These are phyloP conservation scores for Calonectria honghensis DNA, from an alignment of 2,329 filamentous ascomycete genomes.

Conservation along the genomic window DNA sequence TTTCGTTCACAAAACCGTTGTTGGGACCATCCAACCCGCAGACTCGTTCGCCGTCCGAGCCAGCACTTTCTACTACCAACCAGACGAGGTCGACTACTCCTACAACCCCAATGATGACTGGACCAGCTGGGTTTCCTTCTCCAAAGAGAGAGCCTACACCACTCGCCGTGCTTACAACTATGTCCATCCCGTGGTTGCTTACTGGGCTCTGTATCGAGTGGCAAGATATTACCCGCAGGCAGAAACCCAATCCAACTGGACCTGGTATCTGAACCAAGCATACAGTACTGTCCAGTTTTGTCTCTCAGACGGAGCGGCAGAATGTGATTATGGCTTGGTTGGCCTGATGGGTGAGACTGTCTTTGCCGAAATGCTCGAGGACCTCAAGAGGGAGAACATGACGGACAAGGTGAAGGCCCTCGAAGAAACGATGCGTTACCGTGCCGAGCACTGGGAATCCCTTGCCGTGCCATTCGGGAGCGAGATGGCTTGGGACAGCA, in stretches of 20 bases:
- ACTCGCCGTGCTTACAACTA: slow-evolving; percentile 75
- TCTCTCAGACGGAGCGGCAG: slow-evolving; percentile 54
- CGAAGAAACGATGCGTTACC: slow-evolving; percentile 67
- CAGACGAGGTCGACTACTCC: slow-evolving; percentile 62
- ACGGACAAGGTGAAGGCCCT: slow-evolving; percentile 62
- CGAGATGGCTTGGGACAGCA: slow-evolving; percentile 79
- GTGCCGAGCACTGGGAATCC: slow-evolving; percentile 70
- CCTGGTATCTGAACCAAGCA: slow-evolving; percentile 74
- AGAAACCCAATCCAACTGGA: slow-evolving; percentile 63
- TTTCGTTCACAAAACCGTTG: slow-evolving; percentile 72
- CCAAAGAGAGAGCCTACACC: slow-evolving; percentile 65
- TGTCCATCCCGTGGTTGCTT: slow-evolving; percentile 72
- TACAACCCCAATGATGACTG: slow-evolving; percentile 69
- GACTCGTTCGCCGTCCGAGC: slow-evolving; percentile 69
- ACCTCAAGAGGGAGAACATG: slow-evolving; percentile 69
- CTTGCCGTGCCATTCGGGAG: slow-evolving; percentile 74
- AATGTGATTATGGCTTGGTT: slow-evolving; percentile 65
- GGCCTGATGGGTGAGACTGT: slow-evolving; percentile 78
- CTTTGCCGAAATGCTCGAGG: slow-evolving; percentile 70
- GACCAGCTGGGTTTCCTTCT: slow-evolving; percentile 67
- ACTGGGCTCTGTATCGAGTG: slow-evolving; percentile 75
- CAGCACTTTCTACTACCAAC: slow-evolving; percentile 74
- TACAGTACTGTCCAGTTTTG: slow-evolving; percentile 68
- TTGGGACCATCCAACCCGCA: slow-evolving; percentile 67
- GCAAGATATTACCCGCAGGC: slow-evolving; percentile 69